Conservation (phyloP, 495 filamentous ascomycete genomes). For the Annulohypoxylon stygium region DNA sequence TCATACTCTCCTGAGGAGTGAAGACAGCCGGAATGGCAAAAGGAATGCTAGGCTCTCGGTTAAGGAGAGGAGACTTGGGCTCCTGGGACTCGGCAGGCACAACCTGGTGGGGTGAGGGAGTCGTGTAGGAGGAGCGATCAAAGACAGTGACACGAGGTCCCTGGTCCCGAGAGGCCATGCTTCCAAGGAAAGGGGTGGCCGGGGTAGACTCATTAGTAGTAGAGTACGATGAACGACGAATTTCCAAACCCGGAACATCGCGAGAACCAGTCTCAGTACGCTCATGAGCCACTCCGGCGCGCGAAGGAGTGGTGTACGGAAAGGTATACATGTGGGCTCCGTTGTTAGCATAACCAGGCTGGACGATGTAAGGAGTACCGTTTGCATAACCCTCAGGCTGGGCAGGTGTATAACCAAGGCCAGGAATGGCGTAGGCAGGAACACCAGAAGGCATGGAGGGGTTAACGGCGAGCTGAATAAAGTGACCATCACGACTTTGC, state of each 20-base stretch:
- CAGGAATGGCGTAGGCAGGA: constrained; percentile 31
- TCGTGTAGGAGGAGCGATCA: constrained; percentile 72
- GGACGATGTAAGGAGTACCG: constrained; percentile 39
- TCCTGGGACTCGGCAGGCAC: constrained; percentile 56
- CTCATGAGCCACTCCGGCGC: constrained; percentile 55
- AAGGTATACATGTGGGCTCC: constrained; percentile 49
- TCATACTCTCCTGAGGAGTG: constrained; percentile 77
- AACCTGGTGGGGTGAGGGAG: constrained; percentile 74
- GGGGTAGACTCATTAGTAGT: constrained; percentile 78
- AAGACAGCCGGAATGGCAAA: constrained; percentile 87
- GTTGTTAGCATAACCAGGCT: constrained; percentile 40
- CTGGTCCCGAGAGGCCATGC: constrained; percentile 65
- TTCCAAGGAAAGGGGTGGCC: constrained; percentile 70
- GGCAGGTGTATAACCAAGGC: constrained; percentile 46
- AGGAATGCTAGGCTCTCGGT: constrained; percentile 85
- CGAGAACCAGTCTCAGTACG: constrained; percentile 56
- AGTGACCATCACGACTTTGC: constrained; percentile 54
- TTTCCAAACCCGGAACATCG: constrained; percentile 70
- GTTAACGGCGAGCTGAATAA: constrained; percentile 50
- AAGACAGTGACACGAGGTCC: constrained; percentile 66
- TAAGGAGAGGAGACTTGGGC: constrained; percentile 70
- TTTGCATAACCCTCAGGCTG: constrained; percentile 41
- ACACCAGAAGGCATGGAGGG: constrained; percentile 38
- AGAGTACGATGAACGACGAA: constrained; percentile 74
- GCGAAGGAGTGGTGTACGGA: constrained; percentile 67